Evolutionary conservation across 164 flowering plant genomes (phyloP), one percentile per base, ranked within the genome.

Genomic region (Cinnamomum micranthum): DNA sequence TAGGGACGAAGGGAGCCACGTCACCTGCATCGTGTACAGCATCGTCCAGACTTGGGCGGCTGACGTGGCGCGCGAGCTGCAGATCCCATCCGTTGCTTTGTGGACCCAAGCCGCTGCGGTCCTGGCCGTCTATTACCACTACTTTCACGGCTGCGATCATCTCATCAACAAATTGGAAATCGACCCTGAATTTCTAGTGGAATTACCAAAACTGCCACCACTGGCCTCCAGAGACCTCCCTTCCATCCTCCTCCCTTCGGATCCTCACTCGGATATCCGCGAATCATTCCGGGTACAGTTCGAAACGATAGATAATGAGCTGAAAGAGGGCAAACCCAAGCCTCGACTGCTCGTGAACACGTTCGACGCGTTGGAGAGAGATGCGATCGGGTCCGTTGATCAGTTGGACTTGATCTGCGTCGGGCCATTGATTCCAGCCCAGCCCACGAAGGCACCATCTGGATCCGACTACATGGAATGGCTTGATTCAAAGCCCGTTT

Each of bases 361-460:
- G 0, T 87, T 87, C 70, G 85, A 87, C 3, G 84, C 77, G 0
- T 50, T 88, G 14, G 93, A 91, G 69, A 19, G 28, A 0, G 89
- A 85, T 0, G 86, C 86, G 1, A 5, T 92, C 0, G 79, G 62
- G 25, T 64, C 85, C 1, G 20, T 84, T 1, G 80, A 74, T 9
- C 62, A 70, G 41, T 12, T 76, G 3, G 77, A 78, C 0, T 2
- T 86, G 69, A 59, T 84, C 0, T 76, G 75, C 6, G 60, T 92
- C 4, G 95, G 97, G 7, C 97, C 93, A 1, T 73, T 87, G 74
- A 59, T 90, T 64, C 87, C 90, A 9, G 76, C 50, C 50, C 77
- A 11, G 85, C 77, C 82, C 1, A 58, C 71, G 55, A 14, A 68
- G 24, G 5, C 41, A 5, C 5, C 41, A 5, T 35, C 41, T 35